These are phyloP conservation scores for Lodderomyces beijingensis DNA, from an alignment of 1,139 yeast species.

Conservation along the genomic window DNA sequence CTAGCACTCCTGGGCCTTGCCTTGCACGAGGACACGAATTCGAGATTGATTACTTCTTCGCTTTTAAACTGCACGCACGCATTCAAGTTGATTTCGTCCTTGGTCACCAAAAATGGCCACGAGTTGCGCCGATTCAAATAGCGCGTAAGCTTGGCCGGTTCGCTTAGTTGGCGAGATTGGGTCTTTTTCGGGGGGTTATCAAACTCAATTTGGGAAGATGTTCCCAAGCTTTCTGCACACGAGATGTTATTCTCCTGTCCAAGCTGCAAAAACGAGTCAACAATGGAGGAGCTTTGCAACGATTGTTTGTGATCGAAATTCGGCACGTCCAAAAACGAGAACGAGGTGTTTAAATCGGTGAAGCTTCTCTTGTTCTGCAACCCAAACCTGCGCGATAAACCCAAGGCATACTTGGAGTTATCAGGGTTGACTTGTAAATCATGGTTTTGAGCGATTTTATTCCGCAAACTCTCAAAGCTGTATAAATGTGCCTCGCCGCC, in stretches of 20 bases:
- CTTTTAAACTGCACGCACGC: conserved; percentile 18
- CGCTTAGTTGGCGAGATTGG: conserved; percentile 6
- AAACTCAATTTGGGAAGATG: neutral
- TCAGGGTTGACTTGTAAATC: conserved; percentile 16
- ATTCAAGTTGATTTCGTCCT: conserved; percentile 17
- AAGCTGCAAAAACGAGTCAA: conserved; percentile 21
- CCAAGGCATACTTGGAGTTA: conserved; percentile 28
- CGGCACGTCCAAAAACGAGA: conserved; percentile 4
- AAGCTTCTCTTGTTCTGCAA: conserved; percentile 19
- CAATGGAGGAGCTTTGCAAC: conserved; percentile 13
- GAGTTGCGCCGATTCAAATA: conserved; percentile 43
- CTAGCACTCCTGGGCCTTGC: conserved; percentile 29
- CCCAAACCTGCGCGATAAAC: conserved; percentile 34
- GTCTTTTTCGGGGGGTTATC: neutral
- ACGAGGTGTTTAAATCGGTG: conserved; percentile 3
- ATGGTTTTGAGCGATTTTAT: conserved; percentile 28
- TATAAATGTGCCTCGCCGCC: conserved; percentile 16
- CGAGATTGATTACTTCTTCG: conserved; percentile 1
- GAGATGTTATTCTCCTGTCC: conserved; percentile 10
- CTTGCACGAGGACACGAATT: conserved; percentile 3
- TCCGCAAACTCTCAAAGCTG: conserved; percentile 34
- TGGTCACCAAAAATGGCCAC: conserved; percentile 27
- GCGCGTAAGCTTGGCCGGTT: conserved; percentile 15
- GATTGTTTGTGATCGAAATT: conserved; percentile 6
- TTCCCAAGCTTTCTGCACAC: conserved; percentile 9